Conservation (phyloP, 2,329 filamentous ascomycete genomes). For the Leptosphaerulina australis region DNA sequence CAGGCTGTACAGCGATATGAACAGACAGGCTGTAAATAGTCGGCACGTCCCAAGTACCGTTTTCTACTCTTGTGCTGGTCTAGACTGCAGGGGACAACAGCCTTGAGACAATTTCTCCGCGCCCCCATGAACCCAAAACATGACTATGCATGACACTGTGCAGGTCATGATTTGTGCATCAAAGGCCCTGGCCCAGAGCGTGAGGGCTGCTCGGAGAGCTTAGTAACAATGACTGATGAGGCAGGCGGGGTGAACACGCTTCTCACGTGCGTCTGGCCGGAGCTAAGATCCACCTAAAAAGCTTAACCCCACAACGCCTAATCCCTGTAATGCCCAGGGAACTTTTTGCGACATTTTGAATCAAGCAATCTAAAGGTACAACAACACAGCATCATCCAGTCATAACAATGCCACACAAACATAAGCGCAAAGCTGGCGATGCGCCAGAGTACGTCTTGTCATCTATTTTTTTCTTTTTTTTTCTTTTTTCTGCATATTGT, state of each 20-base stretch:
- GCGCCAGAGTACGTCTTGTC: conserved; percentile 42
- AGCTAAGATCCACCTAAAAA: conserved; percentile 4
- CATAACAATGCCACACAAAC: conserved; percentile 79
- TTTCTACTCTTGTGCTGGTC: neutral
- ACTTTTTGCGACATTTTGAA: conserved; percentile 2
- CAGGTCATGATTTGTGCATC: conserved; percentile 6
- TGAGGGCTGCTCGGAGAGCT: neutral
- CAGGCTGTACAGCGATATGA: neutral
- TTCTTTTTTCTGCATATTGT: no score
- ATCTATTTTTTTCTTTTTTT: no score
- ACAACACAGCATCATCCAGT: conserved; percentile 1
- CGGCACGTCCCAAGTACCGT: conserved; percentile 4
- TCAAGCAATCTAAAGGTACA: neutral
- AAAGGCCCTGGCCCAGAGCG: neutral
- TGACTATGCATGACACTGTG: neutral
- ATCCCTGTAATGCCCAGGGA: conserved; percentile 12
- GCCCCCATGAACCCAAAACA: neutral
- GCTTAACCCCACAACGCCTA: conserved; percentile 12
- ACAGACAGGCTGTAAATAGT: neutral
- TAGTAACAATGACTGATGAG: neutral
- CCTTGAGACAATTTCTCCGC: conserved; percentile 5
- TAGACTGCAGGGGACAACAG: conserved; percentile 8
- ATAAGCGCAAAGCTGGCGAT: conserved; percentile 67
- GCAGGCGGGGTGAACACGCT: conserved; percentile 3
- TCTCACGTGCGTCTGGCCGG: neutral